Percentiles rank a stretch among this genome's conserved stretches.
Conservation (phyloP, 2,329 filamentous ascomycete species). For the Huntiella decipiens region DNA sequence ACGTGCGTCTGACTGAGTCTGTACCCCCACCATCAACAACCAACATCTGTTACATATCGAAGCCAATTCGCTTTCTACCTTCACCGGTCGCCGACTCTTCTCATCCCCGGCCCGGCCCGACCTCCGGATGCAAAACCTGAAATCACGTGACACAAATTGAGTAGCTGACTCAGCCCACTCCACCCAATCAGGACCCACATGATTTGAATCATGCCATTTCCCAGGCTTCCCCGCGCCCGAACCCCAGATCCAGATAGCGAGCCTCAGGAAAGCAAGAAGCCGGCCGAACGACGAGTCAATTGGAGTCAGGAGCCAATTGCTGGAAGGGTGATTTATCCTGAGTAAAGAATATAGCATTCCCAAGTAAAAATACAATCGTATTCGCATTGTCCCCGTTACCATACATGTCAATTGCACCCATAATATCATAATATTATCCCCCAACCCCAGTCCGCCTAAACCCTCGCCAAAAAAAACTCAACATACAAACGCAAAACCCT, state of each 20-base stretch:
- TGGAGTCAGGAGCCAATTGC: too few species aligned
- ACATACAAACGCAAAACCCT: neutral
- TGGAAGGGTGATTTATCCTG: too few species aligned
- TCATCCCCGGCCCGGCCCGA: too few species aligned
- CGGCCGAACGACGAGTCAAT: too few species aligned
- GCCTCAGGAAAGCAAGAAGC: too few species aligned
- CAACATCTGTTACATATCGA: too few species aligned
- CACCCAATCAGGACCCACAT: constrained; percentile 9
- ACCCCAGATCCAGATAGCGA: neutral
- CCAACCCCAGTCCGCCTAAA: neutral
- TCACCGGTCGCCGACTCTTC: too few species aligned
- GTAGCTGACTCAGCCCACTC: constrained; percentile 6
- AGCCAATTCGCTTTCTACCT: too few species aligned
- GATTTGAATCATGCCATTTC: constrained; percentile 11
- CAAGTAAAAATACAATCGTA: neutral
- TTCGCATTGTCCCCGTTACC: constrained; percentile 1
- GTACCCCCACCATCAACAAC: too few species aligned
- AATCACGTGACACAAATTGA: constrained; percentile 7
- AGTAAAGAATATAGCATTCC: neutral
- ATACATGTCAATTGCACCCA: neutral
- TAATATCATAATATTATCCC: constrained; percentile 2
- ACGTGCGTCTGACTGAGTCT: too few species aligned
- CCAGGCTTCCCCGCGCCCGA: neutral
- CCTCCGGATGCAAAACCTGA: neutral
- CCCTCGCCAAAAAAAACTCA: neutral